phyloP scores from a whole-genome alignment of 495 filamentous ascomycete genomes.

The Aspergillus sclerotiicarbonarius region DNA sequence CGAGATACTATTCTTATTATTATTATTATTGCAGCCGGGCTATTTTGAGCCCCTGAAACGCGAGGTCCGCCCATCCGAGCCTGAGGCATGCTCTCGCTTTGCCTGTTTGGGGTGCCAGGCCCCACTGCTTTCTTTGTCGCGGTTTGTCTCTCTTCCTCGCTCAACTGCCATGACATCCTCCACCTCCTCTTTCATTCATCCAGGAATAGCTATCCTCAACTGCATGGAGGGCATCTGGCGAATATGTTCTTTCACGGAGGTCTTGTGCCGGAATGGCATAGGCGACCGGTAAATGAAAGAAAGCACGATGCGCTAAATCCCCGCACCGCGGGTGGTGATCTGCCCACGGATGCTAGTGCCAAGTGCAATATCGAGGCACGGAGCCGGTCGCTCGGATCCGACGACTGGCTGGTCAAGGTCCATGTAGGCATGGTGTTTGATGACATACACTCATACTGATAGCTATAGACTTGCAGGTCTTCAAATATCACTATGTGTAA shows the following conservation, averaged over 20 bases:
- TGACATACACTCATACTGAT: background rate
- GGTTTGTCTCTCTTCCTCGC: background rate
- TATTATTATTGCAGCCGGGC: background rate
- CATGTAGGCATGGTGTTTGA: background rate
- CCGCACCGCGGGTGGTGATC: background rate
- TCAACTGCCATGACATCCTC: too few species aligned
- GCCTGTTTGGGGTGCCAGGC: background rate
- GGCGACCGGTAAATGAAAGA: background rate
- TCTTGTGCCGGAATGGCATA: background rate
- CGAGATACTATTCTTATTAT: background rate
- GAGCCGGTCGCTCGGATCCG: too few species aligned
- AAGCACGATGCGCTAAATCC: background rate
- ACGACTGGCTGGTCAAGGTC: too few species aligned
- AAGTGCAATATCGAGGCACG: background rate
- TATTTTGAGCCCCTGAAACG: slow-evolving; percentile 1
- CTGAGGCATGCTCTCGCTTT: background rate
- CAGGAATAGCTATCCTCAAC: background rate
- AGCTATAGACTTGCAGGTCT: background rate
- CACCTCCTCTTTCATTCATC: background rate
- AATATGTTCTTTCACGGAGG: background rate
- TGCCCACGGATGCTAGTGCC: background rate
- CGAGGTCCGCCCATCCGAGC: background rate
- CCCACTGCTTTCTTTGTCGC: background rate
- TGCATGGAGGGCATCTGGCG: background rate
- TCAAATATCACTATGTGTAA: background rate